phyloP scores from a whole-genome alignment of 352 stramenopile genomes.

The Phytophthora sp. region DNA sequence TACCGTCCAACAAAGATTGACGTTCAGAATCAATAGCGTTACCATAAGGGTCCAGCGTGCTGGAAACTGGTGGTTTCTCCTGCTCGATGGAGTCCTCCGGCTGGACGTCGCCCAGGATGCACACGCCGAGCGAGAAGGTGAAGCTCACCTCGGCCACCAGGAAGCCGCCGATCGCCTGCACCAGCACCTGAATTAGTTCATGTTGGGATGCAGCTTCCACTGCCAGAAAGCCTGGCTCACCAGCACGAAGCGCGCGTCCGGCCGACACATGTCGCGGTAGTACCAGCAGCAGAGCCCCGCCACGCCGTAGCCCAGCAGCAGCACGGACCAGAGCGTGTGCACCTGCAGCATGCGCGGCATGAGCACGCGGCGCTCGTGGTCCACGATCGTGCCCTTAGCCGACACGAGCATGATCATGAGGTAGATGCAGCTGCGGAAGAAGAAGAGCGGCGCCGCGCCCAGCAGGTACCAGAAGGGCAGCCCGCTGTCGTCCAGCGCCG shows the following conservation, averaged over 20 bases:
- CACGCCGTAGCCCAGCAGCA: constrained; percentile 68
- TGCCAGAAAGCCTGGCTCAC: constrained; percentile 33
- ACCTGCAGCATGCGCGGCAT: constrained; percentile 85
- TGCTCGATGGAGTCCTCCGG: constrained; percentile 36
- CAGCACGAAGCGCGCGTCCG: constrained; percentile 79
- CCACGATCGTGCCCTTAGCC: constrained; percentile 84
- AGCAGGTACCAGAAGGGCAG: constrained; percentile 86
- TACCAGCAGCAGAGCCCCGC: constrained; percentile 75
- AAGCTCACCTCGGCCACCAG: constrained; percentile 79
- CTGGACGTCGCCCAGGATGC: constrained; percentile 57
- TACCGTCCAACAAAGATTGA: constrained; percentile 82
- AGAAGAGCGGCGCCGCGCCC: constrained; percentile 61
- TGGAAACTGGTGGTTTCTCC: constrained; percentile 22
- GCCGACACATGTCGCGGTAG: constrained; percentile 67
- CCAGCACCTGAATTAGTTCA: constrained; percentile 15
- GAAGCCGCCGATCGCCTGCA: constrained; percentile 54
- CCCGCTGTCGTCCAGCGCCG: constrained; percentile 59
- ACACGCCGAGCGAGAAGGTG: constrained; percentile 73
- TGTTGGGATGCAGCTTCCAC: background rate
- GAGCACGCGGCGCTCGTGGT: constrained; percentile 86
- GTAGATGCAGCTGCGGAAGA: constrained; percentile 87
- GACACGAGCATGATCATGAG: constrained; percentile 88
- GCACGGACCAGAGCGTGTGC: constrained; percentile 74
- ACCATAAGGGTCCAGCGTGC: constrained; percentile 61
- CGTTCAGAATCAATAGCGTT: constrained; percentile 76